A percentile compares a stretch with the other conserved stretches of the same genome.
Evolutionary conservation across 805 yeast species (phyloP).

Genomic region (Kluyveromyces lactis): DNA sequence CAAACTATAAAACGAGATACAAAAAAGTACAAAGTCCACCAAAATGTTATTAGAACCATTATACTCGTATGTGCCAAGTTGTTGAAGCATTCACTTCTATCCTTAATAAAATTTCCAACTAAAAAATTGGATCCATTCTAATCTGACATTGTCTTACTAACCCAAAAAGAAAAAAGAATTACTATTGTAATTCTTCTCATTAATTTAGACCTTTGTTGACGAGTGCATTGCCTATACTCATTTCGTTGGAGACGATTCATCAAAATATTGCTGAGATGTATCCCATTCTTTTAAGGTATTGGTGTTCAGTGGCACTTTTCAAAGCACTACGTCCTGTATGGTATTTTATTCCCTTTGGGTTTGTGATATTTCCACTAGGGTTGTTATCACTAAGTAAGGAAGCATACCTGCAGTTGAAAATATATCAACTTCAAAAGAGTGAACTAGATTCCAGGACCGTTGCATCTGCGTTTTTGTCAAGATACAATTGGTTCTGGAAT

Average conservation of each 20-base stretch:
- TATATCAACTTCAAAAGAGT: constrained; percentile 1
- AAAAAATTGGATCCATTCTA: no score
- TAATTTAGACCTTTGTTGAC: neutral
- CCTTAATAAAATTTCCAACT: no score
- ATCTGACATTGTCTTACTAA: no score
- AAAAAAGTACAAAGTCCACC: no score
- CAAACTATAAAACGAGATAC: no score
- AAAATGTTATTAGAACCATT: neutral
- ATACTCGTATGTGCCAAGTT: neutral
- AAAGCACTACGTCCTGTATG: constrained; percentile 6
- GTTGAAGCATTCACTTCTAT: no score
- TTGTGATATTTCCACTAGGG: neutral
- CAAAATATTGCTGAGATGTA: constrained; percentile 3
- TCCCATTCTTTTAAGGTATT: constrained; percentile 6
- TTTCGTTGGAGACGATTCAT: constrained; percentile 1
- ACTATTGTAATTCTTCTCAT: no score
- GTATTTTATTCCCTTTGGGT: constrained; percentile 6
- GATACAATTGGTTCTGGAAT: neutral
- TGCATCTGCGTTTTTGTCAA: neutral
- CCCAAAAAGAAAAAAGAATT: no score
- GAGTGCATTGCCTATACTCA: constrained; percentile 1
- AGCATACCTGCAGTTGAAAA: constrained; percentile 1
- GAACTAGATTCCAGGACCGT: constrained; percentile 1
- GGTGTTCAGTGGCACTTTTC: constrained; percentile 8
- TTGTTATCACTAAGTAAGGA: constrained; percentile 1